Conservation (phyloP, 129 eudicot genomes). For the Kitagawia praeruptora region DNA sequence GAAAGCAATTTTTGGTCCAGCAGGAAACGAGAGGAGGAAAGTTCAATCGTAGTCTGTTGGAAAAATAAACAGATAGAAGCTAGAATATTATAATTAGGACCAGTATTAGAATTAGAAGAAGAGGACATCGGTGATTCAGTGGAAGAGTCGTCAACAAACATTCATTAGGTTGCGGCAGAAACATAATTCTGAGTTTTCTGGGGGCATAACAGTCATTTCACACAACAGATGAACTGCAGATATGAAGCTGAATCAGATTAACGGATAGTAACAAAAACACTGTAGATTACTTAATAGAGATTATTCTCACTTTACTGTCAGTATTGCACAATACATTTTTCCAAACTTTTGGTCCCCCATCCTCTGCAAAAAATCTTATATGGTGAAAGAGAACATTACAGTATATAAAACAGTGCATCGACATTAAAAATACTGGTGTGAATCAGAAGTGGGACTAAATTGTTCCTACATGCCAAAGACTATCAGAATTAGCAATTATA, state of each 20-base stretch:
- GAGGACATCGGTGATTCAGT: too few relatives aligned
- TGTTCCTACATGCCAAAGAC: conserved; percentile 35
- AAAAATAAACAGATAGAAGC: too few relatives aligned
- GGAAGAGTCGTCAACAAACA: too few relatives aligned
- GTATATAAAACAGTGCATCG: background rate
- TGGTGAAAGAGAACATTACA: background rate
- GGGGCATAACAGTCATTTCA: too few relatives aligned
- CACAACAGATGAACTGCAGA: conserved; percentile 61
- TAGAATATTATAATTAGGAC: too few relatives aligned
- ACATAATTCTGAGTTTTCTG: too few relatives aligned
- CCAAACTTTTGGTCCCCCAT: conserved; percentile 56
- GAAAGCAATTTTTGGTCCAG: too few relatives aligned
- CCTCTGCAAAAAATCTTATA: conserved; percentile 42
- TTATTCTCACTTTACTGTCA: conserved; percentile 64
- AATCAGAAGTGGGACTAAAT: conserved; percentile 69
- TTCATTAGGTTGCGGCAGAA: too few relatives aligned
- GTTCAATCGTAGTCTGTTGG: too few relatives aligned
- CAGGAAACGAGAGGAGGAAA: too few relatives aligned
- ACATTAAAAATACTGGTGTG: conserved; percentile 1
- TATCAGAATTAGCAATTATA: background rate
- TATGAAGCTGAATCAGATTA: conserved; percentile 9
- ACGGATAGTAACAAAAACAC: background rate
- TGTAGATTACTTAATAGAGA: background rate
- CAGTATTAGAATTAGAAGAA: too few relatives aligned
- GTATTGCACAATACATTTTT: conserved; percentile 75